These are phyloP conservation scores for Malassezia psittaci DNA, from an alignment of 1,284 basidiomycete species.

Conservation along the genomic window DNA sequence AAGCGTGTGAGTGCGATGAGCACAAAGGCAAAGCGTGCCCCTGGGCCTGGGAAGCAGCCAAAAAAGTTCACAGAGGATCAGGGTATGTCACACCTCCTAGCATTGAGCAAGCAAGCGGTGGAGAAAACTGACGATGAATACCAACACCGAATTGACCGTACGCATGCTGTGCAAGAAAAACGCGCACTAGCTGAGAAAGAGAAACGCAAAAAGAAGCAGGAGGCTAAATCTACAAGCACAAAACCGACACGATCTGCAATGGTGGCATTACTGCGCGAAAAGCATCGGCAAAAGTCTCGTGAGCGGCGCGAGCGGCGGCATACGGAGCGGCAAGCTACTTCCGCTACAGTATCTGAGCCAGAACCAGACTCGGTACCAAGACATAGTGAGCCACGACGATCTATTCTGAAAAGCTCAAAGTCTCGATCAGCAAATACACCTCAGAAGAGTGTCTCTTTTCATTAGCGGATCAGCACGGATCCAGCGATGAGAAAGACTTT, in stretches of 20 bases:
- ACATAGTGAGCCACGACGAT: no score
- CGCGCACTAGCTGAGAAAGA: neutral
- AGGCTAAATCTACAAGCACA: neutral
- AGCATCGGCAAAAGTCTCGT: constrained; percentile 11
- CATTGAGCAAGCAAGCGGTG: constrained; percentile 11
- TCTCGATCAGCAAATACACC: neutral
- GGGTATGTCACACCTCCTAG: constrained; percentile 9
- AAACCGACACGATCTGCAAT: constrained; percentile 6
- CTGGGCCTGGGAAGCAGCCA: neutral
- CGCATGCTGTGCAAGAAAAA: neutral
- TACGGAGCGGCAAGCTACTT: no score
- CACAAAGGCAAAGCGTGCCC: neutral
- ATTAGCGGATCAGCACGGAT: neutral
- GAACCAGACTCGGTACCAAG: no score
- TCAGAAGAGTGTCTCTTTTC: constrained; percentile 16
- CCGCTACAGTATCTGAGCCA: no score
- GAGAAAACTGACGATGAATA: constrained; percentile 8
- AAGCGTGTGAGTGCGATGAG: no score
- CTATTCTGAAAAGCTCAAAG: no score
- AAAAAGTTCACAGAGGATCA: constrained; percentile 11
- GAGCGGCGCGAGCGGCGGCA: neutral
- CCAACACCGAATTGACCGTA: constrained; percentile 5
- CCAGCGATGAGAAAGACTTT: no score
- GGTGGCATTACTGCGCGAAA: constrained; percentile 7
- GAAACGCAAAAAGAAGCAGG: neutral